Evolutionary conservation across 257 asterid genomes (phyloP).

Genomic region (Linderniella brevidens): DNA sequence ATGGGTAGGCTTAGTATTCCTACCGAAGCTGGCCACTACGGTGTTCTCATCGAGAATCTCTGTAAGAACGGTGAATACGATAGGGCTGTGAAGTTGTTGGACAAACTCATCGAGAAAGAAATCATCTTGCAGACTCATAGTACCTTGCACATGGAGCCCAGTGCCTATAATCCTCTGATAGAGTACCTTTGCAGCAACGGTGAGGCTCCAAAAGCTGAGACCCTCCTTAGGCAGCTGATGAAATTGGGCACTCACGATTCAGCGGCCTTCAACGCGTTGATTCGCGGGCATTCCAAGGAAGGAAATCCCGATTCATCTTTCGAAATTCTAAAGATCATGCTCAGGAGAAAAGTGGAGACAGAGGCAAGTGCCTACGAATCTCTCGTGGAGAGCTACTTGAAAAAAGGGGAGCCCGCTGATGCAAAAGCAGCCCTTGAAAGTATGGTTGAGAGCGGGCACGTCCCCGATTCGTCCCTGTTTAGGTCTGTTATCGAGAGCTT

Average conservation of each 20-base stretch:
- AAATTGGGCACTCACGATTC: conserved; percentile 81
- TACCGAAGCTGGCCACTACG: conserved; percentile 86
- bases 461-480: conserved; percentile 57
- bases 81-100: conserved; percentile 49
- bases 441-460: conserved; percentile 72
- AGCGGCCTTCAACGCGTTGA: conserved; percentile 40
- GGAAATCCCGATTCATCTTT: conserved; percentile 60
- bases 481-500: conserved; percentile 71
- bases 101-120: conserved; percentile 73
- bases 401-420: conserved; percentile 64
- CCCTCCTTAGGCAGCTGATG: conserved; percentile 72
- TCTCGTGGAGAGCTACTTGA: conserved; percentile 48
- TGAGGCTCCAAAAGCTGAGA: conserved; percentile 69
- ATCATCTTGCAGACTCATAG: conserved; percentile 49
- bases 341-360: conserved; percentile 43
- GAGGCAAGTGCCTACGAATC: conserved; percentile 43
- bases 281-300: conserved; percentile 66
- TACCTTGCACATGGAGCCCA: conserved; percentile 51
- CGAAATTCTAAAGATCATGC: conserved; percentile 58
- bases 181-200: conserved; percentile 72
- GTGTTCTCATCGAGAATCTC: conserved; percentile 64
- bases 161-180: conserved; percentile 58
- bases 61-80: conserved; percentile 63
- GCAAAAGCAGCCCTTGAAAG: conserved; percentile 70
- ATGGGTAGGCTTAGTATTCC: conserved; percentile 74